Conservation (phyloP, 192 early-diverging fungal species). For the Umbelopsis vinacea region DNA sequence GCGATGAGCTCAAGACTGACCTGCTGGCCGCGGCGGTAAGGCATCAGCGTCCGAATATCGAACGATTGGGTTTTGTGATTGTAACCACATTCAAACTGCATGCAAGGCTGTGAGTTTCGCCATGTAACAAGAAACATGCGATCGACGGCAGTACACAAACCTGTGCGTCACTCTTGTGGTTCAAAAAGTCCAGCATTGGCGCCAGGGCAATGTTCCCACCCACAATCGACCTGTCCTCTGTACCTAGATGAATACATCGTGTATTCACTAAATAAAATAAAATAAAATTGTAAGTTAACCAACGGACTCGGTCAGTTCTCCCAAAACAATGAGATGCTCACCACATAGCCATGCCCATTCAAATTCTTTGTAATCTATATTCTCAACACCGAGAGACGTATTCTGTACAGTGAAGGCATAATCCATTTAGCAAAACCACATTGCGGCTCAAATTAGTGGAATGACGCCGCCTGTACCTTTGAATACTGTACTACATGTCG, state of each 20-base stretch:
- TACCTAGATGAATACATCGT: slow-evolving; percentile 58
- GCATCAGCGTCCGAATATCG: slow-evolving; percentile 62
- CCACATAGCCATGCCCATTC: slow-evolving; percentile 69
- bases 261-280: slow-evolving; percentile 56
- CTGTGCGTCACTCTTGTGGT: slow-evolving; percentile 65
- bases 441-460: slow-evolving; percentile 17
- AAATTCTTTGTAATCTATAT: slow-evolving; percentile 47
- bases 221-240: slow-evolving; percentile 44
- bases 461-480: slow-evolving; percentile 31
- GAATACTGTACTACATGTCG: slow-evolving; percentile 19
- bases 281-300: background rate
- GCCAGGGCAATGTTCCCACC: slow-evolving; percentile 67
- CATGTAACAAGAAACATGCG: too few relatives aligned
- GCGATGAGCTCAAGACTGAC: background rate
- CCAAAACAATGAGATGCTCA: slow-evolving; percentile 28
- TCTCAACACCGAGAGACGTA: slow-evolving; percentile 18
- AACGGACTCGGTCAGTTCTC: background rate
- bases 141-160: slow-evolving; percentile 27
- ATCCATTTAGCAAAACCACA: background rate
- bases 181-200: slow-evolving; percentile 77
- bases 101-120: background rate
- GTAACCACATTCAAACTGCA: slow-evolving; percentile 53
- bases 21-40: slow-evolving; percentile 66
- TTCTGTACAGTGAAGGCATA: slow-evolving; percentile 2
- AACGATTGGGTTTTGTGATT: slow-evolving; percentile 59